A percentile compares a stretch with the other conserved stretches of the same genome.
phyloP scores from a whole-genome alignment of 2,329 filamentous ascomycete species.

The Arthrocladium fulminans region DNA sequence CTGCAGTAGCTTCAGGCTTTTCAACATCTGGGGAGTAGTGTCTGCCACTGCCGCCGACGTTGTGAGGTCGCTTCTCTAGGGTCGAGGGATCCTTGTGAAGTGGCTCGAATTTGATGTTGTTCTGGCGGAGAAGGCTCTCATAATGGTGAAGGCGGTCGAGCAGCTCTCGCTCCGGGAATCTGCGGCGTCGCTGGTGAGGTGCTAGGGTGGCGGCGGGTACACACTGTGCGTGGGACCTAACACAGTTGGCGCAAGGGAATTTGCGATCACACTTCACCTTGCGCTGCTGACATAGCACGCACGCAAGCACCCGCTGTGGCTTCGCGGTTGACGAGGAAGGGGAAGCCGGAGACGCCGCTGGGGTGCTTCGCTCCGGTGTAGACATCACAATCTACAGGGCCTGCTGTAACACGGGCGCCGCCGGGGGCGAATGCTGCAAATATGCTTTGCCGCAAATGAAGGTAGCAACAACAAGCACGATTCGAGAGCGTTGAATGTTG shows the following conservation, averaged over 20 bases:
- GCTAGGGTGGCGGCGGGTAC: constrained; percentile 34
- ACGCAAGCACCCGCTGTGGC: constrained; percentile 43
- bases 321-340: constrained; percentile 15
- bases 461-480: neutral
- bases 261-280: constrained; percentile 68
- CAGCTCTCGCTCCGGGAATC: constrained; percentile 61
- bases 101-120: constrained; percentile 61
- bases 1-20: constrained; percentile 19
- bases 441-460: neutral
- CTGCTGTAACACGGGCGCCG: neutral
- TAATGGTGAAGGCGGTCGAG: constrained; percentile 61
- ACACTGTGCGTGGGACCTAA: constrained; percentile 53
- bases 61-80: constrained; percentile 17
- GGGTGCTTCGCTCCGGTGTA: neutral
- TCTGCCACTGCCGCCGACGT: constrained; percentile 13
- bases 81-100: constrained; percentile 37
- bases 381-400: neutral
- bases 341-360: too few species aligned
- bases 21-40: constrained; percentile 21
- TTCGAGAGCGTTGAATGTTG: too few species aligned
- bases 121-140: constrained; percentile 55
- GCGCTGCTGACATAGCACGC: constrained; percentile 65
- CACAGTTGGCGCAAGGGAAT: constrained; percentile 62
- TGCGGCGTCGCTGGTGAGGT: constrained; percentile 50
- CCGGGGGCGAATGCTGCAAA: neutral